A percentile compares a stretch with the other conserved stretches of the same genome.
Evolutionary conservation across 1,139 yeast genomes (phyloP).

Genomic region (Yamadazyma membranifaciens): DNA sequence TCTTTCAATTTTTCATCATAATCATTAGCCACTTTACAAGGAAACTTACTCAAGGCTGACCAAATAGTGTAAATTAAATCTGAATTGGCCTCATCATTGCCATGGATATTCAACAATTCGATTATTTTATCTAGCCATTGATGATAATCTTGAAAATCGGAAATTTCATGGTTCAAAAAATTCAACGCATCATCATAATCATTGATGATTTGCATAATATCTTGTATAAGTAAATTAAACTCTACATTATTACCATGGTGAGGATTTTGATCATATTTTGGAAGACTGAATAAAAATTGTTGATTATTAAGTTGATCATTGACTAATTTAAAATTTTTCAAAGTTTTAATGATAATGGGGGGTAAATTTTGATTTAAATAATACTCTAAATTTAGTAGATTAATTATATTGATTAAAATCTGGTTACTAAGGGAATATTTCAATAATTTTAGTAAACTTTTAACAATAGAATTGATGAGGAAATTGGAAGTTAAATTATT

Average conservation of each 20-base stretch:
- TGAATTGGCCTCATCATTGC: conserved; percentile 7
- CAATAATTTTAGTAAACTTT: conserved; percentile 24
- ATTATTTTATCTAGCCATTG: conserved; percentile 27
- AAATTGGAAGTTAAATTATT: conserved; percentile 4
- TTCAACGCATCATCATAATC: conserved; percentile 7
- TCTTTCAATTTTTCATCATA: conserved; percentile 24
- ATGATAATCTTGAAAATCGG: conserved; percentile 11
- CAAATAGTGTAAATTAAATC: conserved; percentile 27
- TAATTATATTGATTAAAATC: conserved; percentile 7
- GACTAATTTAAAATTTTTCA: conserved; percentile 1
- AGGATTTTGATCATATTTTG: conserved; percentile 1
- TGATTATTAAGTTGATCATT: neutral
- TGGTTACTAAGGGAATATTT: conserved; percentile 19
- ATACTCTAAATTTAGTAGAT: conserved; percentile 11
- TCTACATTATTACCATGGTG: conserved; percentile 1
- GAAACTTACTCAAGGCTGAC: conserved; percentile 41
- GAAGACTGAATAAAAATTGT: conserved; percentile 1
- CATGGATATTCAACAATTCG: conserved; percentile 1
- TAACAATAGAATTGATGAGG: conserved; percentile 18
- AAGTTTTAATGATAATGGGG: conserved; percentile 5
- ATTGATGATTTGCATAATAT: conserved; percentile 2
- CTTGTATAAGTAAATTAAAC: conserved; percentile 4
- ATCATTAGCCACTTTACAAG: conserved; percentile 38
- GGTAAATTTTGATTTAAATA: conserved; percentile 7
- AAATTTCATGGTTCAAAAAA: conserved; percentile 5